A percentile compares a stretch with the other conserved stretches of the same genome.
phyloP scores from a whole-genome alignment of 345 rosid genomes.

The Raphanus raphanistrum region DNA sequence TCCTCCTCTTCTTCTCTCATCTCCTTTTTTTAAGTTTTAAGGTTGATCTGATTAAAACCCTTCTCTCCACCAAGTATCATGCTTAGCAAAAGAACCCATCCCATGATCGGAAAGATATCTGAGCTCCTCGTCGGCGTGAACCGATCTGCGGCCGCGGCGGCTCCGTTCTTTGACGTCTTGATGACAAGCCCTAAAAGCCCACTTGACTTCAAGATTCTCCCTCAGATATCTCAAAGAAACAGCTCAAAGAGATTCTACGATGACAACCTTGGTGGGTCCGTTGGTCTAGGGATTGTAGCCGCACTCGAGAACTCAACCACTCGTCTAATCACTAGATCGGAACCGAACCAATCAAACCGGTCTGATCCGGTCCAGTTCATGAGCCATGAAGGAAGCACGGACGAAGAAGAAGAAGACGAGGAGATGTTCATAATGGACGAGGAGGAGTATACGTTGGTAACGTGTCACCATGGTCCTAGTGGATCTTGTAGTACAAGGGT shows the following conservation, averaged over 20 bases:
- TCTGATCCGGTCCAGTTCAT: conserved; percentile 47
- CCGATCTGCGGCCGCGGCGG: conserved; percentile 35
- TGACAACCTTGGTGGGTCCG: conserved; percentile 61
- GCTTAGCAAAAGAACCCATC: conserved; percentile 67
- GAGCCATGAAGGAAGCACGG: conserved; percentile 28
- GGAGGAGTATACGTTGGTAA: conserved; percentile 60
- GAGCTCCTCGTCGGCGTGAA: conserved; percentile 62
- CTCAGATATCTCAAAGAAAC: conserved; percentile 56
- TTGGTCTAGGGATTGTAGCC: conserved; percentile 79
- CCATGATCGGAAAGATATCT: conserved; percentile 67
- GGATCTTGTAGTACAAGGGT: conserved; percentile 53
- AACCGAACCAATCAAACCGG: conserved; percentile 26
- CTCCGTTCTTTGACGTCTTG: conserved; percentile 42
- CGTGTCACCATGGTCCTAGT: conserved; percentile 51
- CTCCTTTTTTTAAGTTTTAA: neutral
- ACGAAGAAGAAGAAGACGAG: conserved; percentile 44
- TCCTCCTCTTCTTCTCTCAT: conserved; percentile 18
- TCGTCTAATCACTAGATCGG: conserved; percentile 33
- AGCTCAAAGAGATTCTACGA: conserved; percentile 47
- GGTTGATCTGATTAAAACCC: neutral
- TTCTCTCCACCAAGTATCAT: conserved; percentile 30
- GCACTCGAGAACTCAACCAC: conserved; percentile 59
- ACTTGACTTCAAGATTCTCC: conserved; percentile 53
- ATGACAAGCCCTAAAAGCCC: conserved; percentile 70
- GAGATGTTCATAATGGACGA: conserved; percentile 58